Evolutionary conservation across 1,284 basidiomycete genomes (phyloP).

Genomic region (Cyathus olla): DNA sequence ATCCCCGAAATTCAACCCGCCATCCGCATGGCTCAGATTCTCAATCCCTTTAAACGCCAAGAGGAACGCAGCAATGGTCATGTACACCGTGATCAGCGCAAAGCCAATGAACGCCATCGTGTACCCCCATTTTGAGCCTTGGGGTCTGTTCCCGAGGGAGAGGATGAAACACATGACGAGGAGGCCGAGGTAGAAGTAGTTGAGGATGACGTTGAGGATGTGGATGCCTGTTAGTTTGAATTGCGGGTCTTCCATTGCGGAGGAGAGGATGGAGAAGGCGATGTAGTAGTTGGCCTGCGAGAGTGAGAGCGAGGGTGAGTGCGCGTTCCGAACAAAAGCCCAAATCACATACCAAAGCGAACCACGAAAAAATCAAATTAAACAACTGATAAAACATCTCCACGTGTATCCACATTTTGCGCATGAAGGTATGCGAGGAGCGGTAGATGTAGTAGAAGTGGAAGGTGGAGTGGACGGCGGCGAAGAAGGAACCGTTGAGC

Average conservation of each 20-base stretch:
- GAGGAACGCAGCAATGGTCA: constrained; percentile 87
- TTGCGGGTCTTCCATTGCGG: constrained; percentile 73
- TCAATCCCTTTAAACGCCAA: constrained; percentile 86
- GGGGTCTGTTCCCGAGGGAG: constrained; percentile 92
- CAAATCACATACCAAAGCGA: constrained; percentile 70
- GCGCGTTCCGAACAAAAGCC: not conserved
- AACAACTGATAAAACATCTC: constrained; percentile 94
- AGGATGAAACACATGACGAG: constrained; percentile 93
- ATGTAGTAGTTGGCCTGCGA: constrained; percentile 90
- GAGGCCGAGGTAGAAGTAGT: constrained; percentile 90
- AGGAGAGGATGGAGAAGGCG: constrained; percentile 83
- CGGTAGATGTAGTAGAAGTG: constrained; percentile 96
- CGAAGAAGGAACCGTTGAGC: constrained; percentile 98
- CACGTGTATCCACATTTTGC: constrained; percentile 95
- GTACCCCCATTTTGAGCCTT: constrained; percentile 88
- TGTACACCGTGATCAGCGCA: constrained; percentile 90
- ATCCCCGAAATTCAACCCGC: constrained; percentile 60
- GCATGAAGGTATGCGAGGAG: constrained; percentile 84
- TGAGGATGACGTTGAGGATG: constrained; percentile 82
- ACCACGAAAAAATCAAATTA: constrained; percentile 95
- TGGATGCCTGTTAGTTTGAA: constrained; percentile 73
- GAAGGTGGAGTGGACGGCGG: constrained; percentile 89
- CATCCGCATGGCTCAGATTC: constrained; percentile 53
- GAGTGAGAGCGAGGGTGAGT: not conserved
- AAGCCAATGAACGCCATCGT: constrained; percentile 88